Evolutionary conservation across 257 asterid genomes (phyloP).

Genomic region (Primulina tabacum): DNA sequence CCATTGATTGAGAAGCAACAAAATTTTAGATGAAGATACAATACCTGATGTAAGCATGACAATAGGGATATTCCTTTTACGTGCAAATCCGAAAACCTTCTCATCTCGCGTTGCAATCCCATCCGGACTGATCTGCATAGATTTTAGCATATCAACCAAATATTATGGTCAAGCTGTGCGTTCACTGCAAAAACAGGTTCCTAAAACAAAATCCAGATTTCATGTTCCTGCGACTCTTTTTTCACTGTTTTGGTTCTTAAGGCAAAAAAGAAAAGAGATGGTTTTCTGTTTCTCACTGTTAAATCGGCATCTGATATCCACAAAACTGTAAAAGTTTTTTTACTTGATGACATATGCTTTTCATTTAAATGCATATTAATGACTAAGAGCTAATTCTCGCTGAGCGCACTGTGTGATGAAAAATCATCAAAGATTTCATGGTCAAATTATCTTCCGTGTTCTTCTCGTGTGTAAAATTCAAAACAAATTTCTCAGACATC

Average conservation of each 20-base stretch:
- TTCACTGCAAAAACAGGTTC: background rate
- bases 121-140: slow-evolving; percentile 75
- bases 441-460: background rate
- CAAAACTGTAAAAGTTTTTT: background rate
- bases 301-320: background rate
- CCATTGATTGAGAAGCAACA: slow-evolving; percentile 1
- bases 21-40: slow-evolving; percentile 9
- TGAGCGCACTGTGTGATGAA: slow-evolving; percentile 2
- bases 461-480: background rate
- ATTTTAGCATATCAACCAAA: background rate
- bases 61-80: slow-evolving; percentile 60
- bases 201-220: background rate
- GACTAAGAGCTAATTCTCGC: background rate
- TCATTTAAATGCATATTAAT: slow-evolving; percentile 1
- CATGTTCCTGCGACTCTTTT: background rate
- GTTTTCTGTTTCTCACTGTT: background rate
- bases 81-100: slow-evolving; percentile 75
- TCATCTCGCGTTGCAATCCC: slow-evolving; percentile 80
- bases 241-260: background rate
- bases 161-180: slow-evolving; percentile 1
- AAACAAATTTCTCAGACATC: background rate
- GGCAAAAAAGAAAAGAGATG: background rate
- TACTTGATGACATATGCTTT: background rate
- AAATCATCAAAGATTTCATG: background rate
- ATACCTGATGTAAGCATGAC: slow-evolving; percentile 96